phyloP scores from a whole-genome alignment of 2,329 filamentous ascomycete genomes.

The Penicillium decumbens region DNA sequence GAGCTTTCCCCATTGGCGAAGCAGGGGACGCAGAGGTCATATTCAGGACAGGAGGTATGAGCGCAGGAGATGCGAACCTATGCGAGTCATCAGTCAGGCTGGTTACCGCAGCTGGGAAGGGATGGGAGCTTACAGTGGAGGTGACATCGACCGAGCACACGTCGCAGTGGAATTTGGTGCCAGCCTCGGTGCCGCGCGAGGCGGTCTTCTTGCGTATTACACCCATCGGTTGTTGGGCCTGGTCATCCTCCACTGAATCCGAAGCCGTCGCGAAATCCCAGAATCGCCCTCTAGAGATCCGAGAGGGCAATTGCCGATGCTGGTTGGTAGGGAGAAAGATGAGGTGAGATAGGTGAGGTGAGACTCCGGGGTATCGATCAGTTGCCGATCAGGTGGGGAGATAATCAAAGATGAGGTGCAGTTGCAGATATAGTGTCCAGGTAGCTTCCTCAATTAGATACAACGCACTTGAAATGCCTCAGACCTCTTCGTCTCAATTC shows the following conservation, averaged over 20 bases:
- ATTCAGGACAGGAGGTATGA: constrained; percentile 76
- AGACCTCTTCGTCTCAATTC: neutral
- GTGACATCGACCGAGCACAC: constrained; percentile 96
- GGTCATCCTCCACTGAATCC: constrained; percentile 40
- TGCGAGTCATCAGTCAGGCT: neutral
- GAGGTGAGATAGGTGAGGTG: neutral
- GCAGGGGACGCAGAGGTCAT: constrained; percentile 93
- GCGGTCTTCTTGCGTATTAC: constrained; percentile 95
- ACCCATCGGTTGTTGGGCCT: constrained; percentile 60
- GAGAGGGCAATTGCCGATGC: constrained; percentile 25
- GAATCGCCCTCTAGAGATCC: constrained; percentile 26
- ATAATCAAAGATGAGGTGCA: constrained; percentile 4
- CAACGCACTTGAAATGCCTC: neutral
- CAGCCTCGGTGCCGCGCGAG: constrained; percentile 75
- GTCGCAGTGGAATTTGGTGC: constrained; percentile 95
- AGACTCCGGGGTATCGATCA: constrained; percentile 21
- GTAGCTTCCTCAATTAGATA: neutral
- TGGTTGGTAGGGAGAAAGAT: constrained; percentile 5
- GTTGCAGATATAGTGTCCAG: neutral
- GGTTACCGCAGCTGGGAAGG: neutral
- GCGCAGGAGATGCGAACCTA: constrained; percentile 95
- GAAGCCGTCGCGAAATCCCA: constrained; percentile 30
- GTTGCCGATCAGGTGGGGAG: constrained; percentile 20
- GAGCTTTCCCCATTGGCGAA: constrained; percentile 78
- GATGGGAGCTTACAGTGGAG: constrained; percentile 65